Percentiles rank a stretch among this genome's conserved stretches.
Evolutionary conservation across 2,329 filamentous ascomycete species (phyloP).

Genomic region (Alternaria conjuncta): DNA sequence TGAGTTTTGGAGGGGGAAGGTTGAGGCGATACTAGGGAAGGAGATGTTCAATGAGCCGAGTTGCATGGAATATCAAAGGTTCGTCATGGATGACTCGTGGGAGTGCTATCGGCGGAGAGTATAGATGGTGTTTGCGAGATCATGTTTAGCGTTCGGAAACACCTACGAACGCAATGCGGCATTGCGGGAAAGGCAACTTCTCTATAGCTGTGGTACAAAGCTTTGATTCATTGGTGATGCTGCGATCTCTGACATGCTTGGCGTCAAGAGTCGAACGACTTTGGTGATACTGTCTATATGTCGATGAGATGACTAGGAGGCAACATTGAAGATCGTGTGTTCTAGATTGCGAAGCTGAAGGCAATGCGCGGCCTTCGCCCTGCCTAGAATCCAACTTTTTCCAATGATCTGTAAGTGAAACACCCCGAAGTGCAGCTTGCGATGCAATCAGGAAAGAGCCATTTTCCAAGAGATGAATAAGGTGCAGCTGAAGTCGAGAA

Average conservation of each 20-base stretch:
- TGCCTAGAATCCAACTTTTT: background rate
- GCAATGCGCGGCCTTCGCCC: background rate
- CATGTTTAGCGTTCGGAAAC: background rate
- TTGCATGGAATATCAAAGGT: background rate
- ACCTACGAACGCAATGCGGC: no score
- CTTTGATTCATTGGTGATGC: no score
- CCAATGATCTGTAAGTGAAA: no score
- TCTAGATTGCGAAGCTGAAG: background rate
- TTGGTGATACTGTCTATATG: no score
- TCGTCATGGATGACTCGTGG: background rate
- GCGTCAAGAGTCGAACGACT: no score
- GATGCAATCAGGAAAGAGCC: background rate
- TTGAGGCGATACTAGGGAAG: background rate
- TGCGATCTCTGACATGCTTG: no score
- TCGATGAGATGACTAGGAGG: no score
- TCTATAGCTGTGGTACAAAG: no score
- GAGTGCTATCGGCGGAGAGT: background rate
- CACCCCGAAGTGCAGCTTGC: no score
- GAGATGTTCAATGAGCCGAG: background rate
- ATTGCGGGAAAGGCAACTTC: no score
- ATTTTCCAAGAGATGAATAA: conserved; percentile 9
- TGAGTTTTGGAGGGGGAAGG: background rate
- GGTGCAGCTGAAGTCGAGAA: conserved; percentile 4
- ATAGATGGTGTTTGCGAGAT: background rate
- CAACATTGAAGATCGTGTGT: background rate